Conservation (phyloP, 177 flowering plant genomes). For the Vitis hybrid region DNA sequence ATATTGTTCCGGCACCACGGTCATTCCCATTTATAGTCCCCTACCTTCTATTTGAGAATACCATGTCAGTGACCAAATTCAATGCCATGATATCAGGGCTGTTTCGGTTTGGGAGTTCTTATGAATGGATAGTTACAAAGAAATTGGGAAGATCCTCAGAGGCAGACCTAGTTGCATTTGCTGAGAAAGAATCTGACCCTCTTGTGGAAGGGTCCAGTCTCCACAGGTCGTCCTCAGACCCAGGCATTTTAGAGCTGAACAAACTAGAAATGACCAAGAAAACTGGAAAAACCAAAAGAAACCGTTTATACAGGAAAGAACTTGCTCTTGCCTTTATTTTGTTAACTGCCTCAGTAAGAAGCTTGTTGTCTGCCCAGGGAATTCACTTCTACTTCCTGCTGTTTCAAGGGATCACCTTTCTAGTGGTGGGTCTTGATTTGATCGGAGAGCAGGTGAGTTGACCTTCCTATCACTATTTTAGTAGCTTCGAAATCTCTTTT, state of each 20-base stretch:
- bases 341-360: conserved; percentile 78
- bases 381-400: conserved; percentile 86
- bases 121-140: conserved; percentile 93
- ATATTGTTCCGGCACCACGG: conserved; percentile 80
- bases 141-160: conserved; percentile 90
- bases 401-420: conserved; percentile 84
- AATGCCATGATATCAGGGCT: conserved; percentile 96
- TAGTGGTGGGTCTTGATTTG: conserved; percentile 84
- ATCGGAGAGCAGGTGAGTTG: conserved; percentile 92
- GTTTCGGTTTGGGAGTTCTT: conserved; percentile 76
- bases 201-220: conserved; percentile 27
- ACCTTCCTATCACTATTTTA: conserved; percentile 2
- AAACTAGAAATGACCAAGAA: conserved; percentile 55
- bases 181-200: conserved; percentile 56
- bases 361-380: conserved; percentile 89
- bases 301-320: conserved; percentile 78
- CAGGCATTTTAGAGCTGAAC: conserved; percentile 60
- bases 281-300: conserved; percentile 45
- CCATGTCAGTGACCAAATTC: conserved; percentile 97
- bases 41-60: conserved; percentile 89
- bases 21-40: conserved; percentile 95
- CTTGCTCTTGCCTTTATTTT: conserved; percentile 80
- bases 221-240: conserved; percentile 65
- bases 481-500: background rate
- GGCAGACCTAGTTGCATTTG: conserved; percentile 68